Conservation (phyloP, 1,284 basidiomycete genomes). For the Irpex sp. region DNA sequence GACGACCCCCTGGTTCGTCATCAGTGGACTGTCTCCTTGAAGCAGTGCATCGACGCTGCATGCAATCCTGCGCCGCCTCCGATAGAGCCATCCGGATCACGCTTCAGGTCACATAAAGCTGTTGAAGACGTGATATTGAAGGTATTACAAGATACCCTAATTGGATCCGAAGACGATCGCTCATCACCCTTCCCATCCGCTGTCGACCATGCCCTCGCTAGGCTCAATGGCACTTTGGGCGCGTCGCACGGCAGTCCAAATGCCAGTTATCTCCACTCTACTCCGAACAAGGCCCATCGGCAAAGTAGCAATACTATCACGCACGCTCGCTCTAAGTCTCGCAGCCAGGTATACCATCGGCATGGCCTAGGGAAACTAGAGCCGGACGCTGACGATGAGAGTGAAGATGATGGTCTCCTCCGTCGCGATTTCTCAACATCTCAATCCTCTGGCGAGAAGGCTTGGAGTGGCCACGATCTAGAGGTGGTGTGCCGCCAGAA, state of each 20-base stretch:
- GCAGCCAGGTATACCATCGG: constrained; percentile 62
- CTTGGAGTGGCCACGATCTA: constrained; percentile 68
- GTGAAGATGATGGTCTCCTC: constrained; percentile 25
- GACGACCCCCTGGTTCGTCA: constrained; percentile 71
- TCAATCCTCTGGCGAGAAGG: constrained; percentile 35
- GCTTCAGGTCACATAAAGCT: constrained; percentile 53
- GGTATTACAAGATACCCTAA: constrained; percentile 81
- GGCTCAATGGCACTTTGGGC: constrained; percentile 17
- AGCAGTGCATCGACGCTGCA: constrained; percentile 60
- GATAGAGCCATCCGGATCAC: constrained; percentile 27
- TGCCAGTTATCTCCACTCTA: background rate
- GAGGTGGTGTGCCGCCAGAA: constrained; percentile 70
- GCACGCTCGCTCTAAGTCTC: constrained; percentile 64
- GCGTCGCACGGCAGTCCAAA: constrained; percentile 1
- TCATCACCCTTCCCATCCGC: constrained; percentile 17
- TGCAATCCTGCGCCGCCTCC: constrained; percentile 32
- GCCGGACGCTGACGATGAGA: constrained; percentile 38
- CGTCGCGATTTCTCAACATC: constrained; percentile 19
- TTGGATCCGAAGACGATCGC: constrained; percentile 30
- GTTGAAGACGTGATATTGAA: constrained; percentile 73
- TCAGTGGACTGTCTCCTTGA: constrained; percentile 72
- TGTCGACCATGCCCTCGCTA: constrained; percentile 25
- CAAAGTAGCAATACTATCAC: constrained; percentile 21
- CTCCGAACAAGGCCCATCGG: constrained; percentile 6
- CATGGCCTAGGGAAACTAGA: constrained; percentile 60